Conservation (phyloP, 2,329 filamentous ascomycete genomes). For the Hansfordia pulvinata region DNA sequence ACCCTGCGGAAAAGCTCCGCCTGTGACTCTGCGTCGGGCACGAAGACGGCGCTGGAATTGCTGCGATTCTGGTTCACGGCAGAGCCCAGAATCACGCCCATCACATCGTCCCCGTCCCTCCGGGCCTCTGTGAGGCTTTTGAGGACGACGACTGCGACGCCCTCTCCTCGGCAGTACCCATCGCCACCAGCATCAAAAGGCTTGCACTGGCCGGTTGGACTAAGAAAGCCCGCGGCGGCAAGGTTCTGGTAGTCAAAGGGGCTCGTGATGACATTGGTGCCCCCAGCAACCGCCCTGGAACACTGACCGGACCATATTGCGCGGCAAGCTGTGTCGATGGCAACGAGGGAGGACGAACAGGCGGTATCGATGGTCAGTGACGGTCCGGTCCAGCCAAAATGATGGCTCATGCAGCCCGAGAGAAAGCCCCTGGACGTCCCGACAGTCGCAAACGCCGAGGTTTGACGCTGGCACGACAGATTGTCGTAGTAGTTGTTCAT, state of each 20-base stretch:
- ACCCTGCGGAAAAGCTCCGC: slow-evolving; percentile 15
- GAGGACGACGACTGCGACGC: slow-evolving; percentile 25
- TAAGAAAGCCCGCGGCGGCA: slow-evolving; percentile 12
- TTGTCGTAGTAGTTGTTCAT: too few species aligned
- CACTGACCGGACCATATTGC: slow-evolving; percentile 14
- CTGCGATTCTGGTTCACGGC: slow-evolving; percentile 29
- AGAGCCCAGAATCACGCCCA: slow-evolving; percentile 23
- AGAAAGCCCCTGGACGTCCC: slow-evolving; percentile 15
- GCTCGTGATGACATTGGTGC: slow-evolving; percentile 14
- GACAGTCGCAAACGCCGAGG: too few species aligned
- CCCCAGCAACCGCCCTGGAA: slow-evolving; percentile 16
- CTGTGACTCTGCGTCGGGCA: slow-evolving; percentile 20
- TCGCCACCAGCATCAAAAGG: slow-evolving; percentile 25
- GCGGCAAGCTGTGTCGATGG: slow-evolving; percentile 22
- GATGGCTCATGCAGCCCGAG: slow-evolving; percentile 16
- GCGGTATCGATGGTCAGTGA: slow-evolving; percentile 18
- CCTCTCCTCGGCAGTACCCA: slow-evolving; percentile 40
- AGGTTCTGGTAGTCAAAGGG: slow-evolving; percentile 11
- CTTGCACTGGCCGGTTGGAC: slow-evolving; percentile 12
- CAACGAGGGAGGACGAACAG: slow-evolving; percentile 22
- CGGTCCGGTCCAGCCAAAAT: slow-evolving; percentile 22
- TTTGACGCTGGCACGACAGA: too few species aligned
- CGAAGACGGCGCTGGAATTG: slow-evolving; percentile 22
- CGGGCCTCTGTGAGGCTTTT: slow-evolving; percentile 33
- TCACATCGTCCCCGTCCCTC: slow-evolving; percentile 27